Conservation (phyloP, 225 moss, liverwort and hornwort species). For the Climacium dendroides region DNA sequence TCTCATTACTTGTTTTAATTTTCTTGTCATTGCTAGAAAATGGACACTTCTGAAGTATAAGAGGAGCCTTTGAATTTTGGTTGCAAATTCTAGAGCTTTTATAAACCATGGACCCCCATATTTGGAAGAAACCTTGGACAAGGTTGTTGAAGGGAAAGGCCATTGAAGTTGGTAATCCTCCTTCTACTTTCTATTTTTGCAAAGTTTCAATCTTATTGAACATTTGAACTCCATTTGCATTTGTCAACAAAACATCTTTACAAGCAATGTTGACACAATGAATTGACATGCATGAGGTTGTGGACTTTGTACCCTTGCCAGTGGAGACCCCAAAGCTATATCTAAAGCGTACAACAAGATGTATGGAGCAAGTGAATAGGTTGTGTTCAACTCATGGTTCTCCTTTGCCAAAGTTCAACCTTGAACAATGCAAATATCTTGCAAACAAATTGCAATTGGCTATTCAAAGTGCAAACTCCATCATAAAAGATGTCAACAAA, state of each 20-base stretch:
- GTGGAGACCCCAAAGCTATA: background rate
- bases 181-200: background rate
- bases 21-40: background rate
- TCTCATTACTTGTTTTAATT: background rate
- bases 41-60: background rate
- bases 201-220: background rate
- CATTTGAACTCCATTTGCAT: background rate
- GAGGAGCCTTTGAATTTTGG: background rate
- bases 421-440: background rate
- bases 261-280: background rate
- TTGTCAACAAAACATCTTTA: background rate
- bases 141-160: background rate
- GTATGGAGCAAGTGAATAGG: background rate
- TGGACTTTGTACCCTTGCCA: rapidly evolving
- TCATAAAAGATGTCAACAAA: background rate
- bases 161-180: background rate
- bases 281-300: background rate
- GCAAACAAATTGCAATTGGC: background rate
- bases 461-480: background rate
- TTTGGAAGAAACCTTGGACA: background rate
- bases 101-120: background rate
- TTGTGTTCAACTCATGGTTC: background rate
- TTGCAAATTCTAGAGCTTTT: background rate
- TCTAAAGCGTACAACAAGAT: background rate
- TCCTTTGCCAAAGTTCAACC: background rate